A percentile compares a stretch with the other conserved stretches of the same genome.
Evolutionary conservation across 805 yeast genomes (phyloP).

Genomic region (Kregervanrija delftensis): DNA sequence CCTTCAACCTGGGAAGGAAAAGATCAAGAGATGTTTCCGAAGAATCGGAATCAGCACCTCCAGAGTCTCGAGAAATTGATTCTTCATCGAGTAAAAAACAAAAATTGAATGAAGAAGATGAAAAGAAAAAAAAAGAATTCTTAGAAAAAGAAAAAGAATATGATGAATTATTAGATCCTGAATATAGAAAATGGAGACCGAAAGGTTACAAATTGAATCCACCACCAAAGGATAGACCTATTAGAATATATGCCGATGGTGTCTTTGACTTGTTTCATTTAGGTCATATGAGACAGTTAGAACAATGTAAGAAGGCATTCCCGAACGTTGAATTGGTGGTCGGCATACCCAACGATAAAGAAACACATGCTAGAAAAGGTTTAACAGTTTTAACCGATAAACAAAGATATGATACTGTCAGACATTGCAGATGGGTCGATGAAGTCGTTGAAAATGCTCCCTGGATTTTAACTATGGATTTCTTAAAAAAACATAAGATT

Average conservation of each 20-base stretch:
- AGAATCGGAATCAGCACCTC: background rate
- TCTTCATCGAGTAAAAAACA: slow-evolving; percentile 5
- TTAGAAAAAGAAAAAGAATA: slow-evolving; percentile 46
- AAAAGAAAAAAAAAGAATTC: slow-evolving; percentile 16
- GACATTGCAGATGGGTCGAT: slow-evolving; percentile 96
- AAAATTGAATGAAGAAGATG: slow-evolving; percentile 15
- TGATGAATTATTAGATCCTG: slow-evolving; percentile 61
- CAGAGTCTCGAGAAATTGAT: background rate
- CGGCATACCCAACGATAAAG: slow-evolving; percentile 86
- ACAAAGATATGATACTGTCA: slow-evolving; percentile 85
- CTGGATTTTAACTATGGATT: slow-evolving; percentile 86
- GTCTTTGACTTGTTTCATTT: slow-evolving; percentile 94
- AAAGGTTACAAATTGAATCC: slow-evolving; percentile 67
- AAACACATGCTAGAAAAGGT: slow-evolving; percentile 90
- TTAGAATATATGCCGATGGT: slow-evolving; percentile 96
- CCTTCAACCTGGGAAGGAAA: too few relatives aligned
- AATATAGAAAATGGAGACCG: slow-evolving; percentile 73
- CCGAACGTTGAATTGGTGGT: slow-evolving; percentile 80
- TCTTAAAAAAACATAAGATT: slow-evolving; percentile 68
- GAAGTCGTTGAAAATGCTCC: slow-evolving; percentile 94
- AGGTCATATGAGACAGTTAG: slow-evolving; percentile 97
- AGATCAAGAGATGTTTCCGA: background rate
- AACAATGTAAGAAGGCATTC: slow-evolving; percentile 90
- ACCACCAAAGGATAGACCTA: slow-evolving; percentile 82
- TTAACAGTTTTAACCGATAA: slow-evolving; percentile 82